Conservation (phyloP, 2,329 filamentous ascomycete genomes). For the Westerdykella aurantiaca region DNA sequence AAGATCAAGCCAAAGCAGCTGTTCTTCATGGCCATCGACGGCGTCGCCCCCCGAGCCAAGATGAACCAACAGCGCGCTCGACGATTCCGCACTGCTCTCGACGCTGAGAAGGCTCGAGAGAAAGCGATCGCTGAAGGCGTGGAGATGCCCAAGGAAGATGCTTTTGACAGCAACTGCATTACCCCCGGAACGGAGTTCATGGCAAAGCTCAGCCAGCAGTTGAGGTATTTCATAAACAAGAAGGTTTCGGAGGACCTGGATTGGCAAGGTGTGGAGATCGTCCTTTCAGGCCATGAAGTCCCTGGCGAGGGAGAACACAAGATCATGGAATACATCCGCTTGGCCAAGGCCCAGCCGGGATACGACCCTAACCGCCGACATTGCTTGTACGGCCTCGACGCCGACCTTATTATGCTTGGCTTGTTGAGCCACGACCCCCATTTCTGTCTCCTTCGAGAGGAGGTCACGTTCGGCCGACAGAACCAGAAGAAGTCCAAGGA, state of each 20-base stretch:
- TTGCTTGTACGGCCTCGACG: conserved; percentile 94
- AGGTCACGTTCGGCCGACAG: conserved; percentile 92
- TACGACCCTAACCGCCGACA: conserved; percentile 93
- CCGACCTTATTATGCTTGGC: conserved; percentile 97
- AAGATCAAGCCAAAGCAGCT: conserved; percentile 98
- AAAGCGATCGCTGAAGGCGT: conserved; percentile 86
- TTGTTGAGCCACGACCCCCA: conserved; percentile 96
- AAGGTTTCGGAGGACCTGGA: conserved; percentile 95
- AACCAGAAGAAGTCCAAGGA: conserved; percentile 89
- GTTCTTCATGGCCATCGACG: conserved; percentile 99
- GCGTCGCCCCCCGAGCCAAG: conserved; percentile 94
- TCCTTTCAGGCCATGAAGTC: conserved; percentile 94
- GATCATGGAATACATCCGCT: conserved; percentile 99
- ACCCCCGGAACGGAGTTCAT: conserved; percentile 97
- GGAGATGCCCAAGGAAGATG: conserved; percentile 88
- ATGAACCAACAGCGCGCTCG: conserved; percentile 99
- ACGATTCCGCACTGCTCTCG: conserved; percentile 88
- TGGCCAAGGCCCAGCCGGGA: conserved; percentile 87
- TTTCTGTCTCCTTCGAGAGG: conserved; percentile 93
- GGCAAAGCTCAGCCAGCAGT: conserved; percentile 87
- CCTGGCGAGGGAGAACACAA: conserved; percentile 98
- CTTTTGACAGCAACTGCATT: conserved; percentile 99
- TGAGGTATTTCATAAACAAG: conserved; percentile 98
- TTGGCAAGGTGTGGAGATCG: conserved; percentile 95
- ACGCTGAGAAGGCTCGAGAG: conserved; percentile 81